Base-by-base conservation (phyloP, 306 rosid genomes). In the Quercus robur region DNA sequence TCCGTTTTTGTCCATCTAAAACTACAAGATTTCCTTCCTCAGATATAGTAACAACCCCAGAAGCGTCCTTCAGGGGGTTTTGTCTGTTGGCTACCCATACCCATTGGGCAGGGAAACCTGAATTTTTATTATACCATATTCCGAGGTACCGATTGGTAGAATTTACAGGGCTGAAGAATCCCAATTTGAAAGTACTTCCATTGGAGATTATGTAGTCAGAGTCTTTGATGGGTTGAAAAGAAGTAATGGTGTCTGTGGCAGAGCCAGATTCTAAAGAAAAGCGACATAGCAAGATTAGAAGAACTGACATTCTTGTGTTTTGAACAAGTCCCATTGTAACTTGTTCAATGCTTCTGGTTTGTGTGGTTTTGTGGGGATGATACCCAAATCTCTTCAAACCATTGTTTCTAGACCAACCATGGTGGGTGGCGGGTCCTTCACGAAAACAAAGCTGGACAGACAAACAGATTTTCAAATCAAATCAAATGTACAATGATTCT, bases 1-100 rank as follows among this genome's bases (percentile, higher is more conserved):
- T 41, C 3, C 0, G 1, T 41, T 84, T 80, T 10, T 77, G 31
- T 10, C 80, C 75, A 46, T 89, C 70, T 55, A 85, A 63, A 1
- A 81, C 71, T 5, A 73, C 84, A 38, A 85, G 82, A 58, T 85
- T 85, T 2, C 89, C 86, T 31, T 59, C 76, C 59, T 77, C 68
- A 2, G 78, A 62, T 31, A 82, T 79, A 26, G 21, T 73, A 26
- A 69, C 8, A 28, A 82, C 31, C 21, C 89, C 84, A 19, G 77
- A 79, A n/a, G 86, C 80, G 77, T 73, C 79, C 15, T 59, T 59
- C 0, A 85, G 56, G 0, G 88, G 89, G 4, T 82, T 69, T 19
- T 82, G 76, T 77, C 86, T 80, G 10, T 85, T 82, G 1, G 84
- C 89, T 11, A 79, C 67, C 89, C 89, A 85, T 12, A 85, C 44